These are phyloP conservation scores for Microbotryum silenes-acaulis DNA, from an alignment of 1,284 basidiomycete species.

Conservation along the genomic window DNA sequence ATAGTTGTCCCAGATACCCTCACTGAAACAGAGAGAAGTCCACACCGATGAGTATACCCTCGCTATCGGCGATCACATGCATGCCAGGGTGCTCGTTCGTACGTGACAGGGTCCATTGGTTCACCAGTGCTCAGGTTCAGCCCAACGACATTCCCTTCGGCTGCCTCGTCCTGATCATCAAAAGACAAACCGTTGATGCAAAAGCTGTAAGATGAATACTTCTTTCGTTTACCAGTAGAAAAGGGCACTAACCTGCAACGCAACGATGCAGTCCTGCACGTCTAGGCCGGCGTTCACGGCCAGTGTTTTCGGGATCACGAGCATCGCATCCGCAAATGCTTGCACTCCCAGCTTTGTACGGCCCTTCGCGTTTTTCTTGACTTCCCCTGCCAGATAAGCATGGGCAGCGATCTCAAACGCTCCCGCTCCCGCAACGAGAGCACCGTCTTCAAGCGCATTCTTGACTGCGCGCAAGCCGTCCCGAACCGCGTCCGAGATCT, in stretches of 20 bases:
- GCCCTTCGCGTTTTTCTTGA: constrained; percentile 85
- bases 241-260: constrained; percentile 58
- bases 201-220: neutral
- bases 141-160: constrained; percentile 83
- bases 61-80: neutral
- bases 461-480: constrained; percentile 95
- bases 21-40: constrained; percentile 35
- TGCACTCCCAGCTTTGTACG: constrained; percentile 94
- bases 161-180: constrained; percentile 68
- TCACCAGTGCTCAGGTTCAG: constrained; percentile 89
- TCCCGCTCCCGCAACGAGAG: constrained; percentile 86
- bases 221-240: no score
- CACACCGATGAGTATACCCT: neutral
- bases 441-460: constrained; percentile 88
- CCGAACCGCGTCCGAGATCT: constrained; percentile 93
- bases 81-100: neutral
- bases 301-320: constrained; percentile 93
- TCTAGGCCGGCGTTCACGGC: constrained; percentile 96
- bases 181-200: constrained; percentile 9
- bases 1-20: constrained; percentile 99
- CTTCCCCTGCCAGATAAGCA: constrained; percentile 61
- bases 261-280: constrained; percentile 89
- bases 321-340: constrained; percentile 89
- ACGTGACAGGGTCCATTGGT: constrained; percentile 85
- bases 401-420: constrained; percentile 96